Evolutionary conservation across 768 basidiomycete species (phyloP), one percentile per base, ranked within the genome.

Genomic region (Agaricus sinodeliciosus): DNA sequence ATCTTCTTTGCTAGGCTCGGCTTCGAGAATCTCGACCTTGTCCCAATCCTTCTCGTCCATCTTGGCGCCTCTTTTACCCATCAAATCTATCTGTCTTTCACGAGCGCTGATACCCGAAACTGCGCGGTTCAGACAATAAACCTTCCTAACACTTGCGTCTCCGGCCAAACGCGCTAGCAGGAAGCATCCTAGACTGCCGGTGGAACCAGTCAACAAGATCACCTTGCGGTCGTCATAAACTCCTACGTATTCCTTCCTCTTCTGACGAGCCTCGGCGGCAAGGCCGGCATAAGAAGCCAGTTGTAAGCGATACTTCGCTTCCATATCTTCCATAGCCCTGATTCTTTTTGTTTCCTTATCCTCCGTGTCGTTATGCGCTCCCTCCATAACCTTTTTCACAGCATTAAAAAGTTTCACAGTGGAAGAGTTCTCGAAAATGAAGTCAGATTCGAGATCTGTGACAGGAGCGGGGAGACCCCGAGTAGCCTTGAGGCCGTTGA

Each of bases 121-220:
- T 5, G 56, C 44, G 9, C 72, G 65, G 49, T 73, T 74, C 43
- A 64, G 39, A 58, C 70, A 70, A 37, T 65, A 72, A 0, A 72
- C 58, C 6, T 55, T 61, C 15, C 54, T 54, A 6, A 74, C 66
- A 0, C 7, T 41, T 0, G 43, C 18, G 16, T 58, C 60, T 5
- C 48, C 27, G 9, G 70, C 48, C 7, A 75, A 64, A 6, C 58
- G 52, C 0, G 59, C 61, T 6, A 73, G 66, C 3, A 73, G 51
- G 43, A 70, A 63, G 0, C 69, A 66, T 11, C 74, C 74, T 3
- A 75, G 62, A n/a, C 62, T 65, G 3, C 73, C 73, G 0, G 74
- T 75, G 4, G 66, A 63, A 8, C 73, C 73, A 0, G 73, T 75
- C 28, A 75, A 55, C 7, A 72, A 57, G 1, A 75, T 66, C 0